Evolutionary conservation across 2,329 filamentous ascomycete species (phyloP).

Genomic region (Sclerotinia nivalis): DNA sequence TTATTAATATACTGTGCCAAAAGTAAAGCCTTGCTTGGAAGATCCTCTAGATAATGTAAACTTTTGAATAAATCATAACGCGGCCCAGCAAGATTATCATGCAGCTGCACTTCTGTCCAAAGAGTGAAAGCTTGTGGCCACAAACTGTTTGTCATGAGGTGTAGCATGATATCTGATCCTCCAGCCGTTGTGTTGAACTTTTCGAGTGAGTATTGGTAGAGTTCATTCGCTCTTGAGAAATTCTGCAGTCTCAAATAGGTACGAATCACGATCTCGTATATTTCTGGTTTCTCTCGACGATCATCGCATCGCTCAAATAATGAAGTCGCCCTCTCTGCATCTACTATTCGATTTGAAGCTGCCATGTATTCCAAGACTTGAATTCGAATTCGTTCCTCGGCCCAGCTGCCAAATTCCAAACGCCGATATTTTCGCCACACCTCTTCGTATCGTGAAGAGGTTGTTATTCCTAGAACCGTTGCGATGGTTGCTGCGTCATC

Average conservation of each 20-base stretch:
- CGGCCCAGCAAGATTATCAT: slow-evolving; percentile 10
- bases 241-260: slow-evolving; percentile 48
- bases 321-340: slow-evolving; percentile 47
- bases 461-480: slow-evolving; percentile 28
- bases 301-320: slow-evolving; percentile 46
- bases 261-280: slow-evolving; percentile 49
- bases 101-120: slow-evolving; percentile 30
- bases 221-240: slow-evolving; percentile 41
- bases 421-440: slow-evolving; percentile 46
- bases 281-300: slow-evolving; percentile 43
- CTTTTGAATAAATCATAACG: slow-evolving; percentile 27
- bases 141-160: slow-evolving; percentile 30
- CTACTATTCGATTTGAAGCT: slow-evolving; percentile 42
- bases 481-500: slow-evolving; percentile 19
- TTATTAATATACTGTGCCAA: slow-evolving; percentile 29
- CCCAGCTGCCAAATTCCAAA: slow-evolving; percentile 25
- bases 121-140: slow-evolving; percentile 35
- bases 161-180: slow-evolving; percentile 33
- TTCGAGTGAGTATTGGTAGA: slow-evolving; percentile 31
- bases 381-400: slow-evolving; percentile 31
- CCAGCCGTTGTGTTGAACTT: slow-evolving; percentile 31
- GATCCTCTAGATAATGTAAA: slow-evolving; percentile 8
- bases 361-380: slow-evolving; percentile 44
- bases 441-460: slow-evolving; percentile 40
- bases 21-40: slow-evolving; percentile 5